A percentile compares a stretch with the other conserved stretches of the same genome.
Evolutionary conservation across 2,329 filamentous ascomycete genomes (phyloP).

Genomic region (Fusarium mexicanum): DNA sequence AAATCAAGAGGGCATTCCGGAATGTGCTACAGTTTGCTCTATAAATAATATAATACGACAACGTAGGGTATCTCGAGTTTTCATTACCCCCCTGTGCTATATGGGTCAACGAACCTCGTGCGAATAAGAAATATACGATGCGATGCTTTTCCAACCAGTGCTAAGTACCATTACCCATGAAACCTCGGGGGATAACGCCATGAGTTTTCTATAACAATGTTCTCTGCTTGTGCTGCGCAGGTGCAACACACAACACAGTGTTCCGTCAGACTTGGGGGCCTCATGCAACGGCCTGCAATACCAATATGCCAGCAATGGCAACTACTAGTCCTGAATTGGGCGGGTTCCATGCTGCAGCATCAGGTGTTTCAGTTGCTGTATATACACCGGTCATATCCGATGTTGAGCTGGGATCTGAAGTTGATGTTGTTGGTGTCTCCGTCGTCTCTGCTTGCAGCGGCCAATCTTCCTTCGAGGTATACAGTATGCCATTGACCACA

Average conservation of each 20-base stretch:
- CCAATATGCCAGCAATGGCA: constrained; percentile 23
- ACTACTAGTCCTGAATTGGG: constrained; percentile 13
- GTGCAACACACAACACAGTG: not conserved
- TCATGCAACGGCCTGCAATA: constrained; percentile 1
- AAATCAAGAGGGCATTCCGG: not conserved
- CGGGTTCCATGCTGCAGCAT: constrained; percentile 27
- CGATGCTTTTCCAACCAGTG: constrained; percentile 8
- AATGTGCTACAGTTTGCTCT: not conserved
- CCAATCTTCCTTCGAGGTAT: constrained; percentile 54
- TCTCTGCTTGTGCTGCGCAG: not conserved
- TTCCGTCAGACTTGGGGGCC: not conserved
- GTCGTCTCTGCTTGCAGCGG: constrained; percentile 47
- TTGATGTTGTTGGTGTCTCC: constrained; percentile 34
- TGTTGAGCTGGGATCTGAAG: constrained; percentile 28
- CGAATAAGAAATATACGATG: constrained; percentile 1
- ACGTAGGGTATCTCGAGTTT: constrained; percentile 15
- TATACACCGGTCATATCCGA: constrained; percentile 46
- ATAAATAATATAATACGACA: constrained; percentile 1
- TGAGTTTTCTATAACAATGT: not conserved
- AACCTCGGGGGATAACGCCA: not conserved
- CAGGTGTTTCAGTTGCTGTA: constrained; percentile 50
- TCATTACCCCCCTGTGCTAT: constrained; percentile 3
- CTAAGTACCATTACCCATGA: not conserved
- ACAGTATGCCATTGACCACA: constrained; percentile 69
- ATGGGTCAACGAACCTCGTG: not conserved